Conservation (phyloP, 345 rosid species). For the Brassica incana region DNA sequence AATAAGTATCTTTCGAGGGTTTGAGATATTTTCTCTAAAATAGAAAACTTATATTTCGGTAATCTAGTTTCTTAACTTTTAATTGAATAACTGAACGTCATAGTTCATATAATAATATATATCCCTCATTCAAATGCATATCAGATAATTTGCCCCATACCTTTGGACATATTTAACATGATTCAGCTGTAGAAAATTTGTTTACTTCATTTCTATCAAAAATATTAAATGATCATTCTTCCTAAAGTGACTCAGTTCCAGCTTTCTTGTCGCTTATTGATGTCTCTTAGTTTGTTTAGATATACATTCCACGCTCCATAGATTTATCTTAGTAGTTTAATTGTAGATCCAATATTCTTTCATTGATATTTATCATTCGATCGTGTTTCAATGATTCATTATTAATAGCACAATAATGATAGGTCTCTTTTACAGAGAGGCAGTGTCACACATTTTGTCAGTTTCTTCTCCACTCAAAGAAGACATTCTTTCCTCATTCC, state of each 20-base stretch:
- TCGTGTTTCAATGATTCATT: background rate
- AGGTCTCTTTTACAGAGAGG: conserved; percentile 30
- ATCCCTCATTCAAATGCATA: background rate
- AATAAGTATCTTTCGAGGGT: too few species aligned
- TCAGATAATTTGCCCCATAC: background rate
- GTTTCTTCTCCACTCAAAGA: conserved; percentile 29
- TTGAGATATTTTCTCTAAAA: background rate
- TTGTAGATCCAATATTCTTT: conserved; percentile 11
- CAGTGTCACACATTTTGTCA: conserved; percentile 26
- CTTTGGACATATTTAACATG: background rate
- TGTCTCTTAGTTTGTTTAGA: background rate
- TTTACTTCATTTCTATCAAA: background rate
- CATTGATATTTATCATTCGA: background rate
- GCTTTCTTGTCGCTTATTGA: background rate
- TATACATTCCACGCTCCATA: background rate
- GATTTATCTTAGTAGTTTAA: background rate
- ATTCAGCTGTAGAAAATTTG: background rate
- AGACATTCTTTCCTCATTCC: conserved; percentile 15
- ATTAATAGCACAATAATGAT: conserved; percentile 19
- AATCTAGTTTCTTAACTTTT: too few species aligned
- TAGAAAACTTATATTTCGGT: background rate
- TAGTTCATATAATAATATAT: background rate
- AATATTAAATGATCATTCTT: background rate
- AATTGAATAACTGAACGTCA: background rate
- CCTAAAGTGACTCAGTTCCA: background rate